A percentile compares a stretch with the other conserved stretches of the same genome.
Conservation (phyloP, 305 asterid genomes). For the Fraxinus sp. region DNA sequence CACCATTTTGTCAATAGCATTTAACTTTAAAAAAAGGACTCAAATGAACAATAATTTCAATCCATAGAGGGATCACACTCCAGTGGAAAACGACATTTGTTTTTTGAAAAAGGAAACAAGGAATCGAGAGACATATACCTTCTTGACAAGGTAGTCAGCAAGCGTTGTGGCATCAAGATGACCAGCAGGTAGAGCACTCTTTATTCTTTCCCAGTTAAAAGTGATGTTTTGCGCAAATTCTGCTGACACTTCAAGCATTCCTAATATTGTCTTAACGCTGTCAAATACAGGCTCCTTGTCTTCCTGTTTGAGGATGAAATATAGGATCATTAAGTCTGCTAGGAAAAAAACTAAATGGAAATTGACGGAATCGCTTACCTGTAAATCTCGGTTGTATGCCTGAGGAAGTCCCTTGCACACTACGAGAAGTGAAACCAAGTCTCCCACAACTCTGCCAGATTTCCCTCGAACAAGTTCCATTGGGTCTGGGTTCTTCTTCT, state of each 20-base stretch:
- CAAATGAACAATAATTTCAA: background rate
- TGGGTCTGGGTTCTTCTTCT: slow-evolving; percentile 98
- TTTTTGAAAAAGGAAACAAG: background rate
- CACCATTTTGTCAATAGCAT: slow-evolving; percentile 6
- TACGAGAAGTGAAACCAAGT: slow-evolving; percentile 88
- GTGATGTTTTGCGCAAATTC: slow-evolving; percentile 85
- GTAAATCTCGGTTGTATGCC: slow-evolving; percentile 94
- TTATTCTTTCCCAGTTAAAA: slow-evolving; percentile 63
- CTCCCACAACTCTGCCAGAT: slow-evolving; percentile 92
- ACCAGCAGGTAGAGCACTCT: slow-evolving; percentile 84
- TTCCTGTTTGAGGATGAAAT: slow-evolving; percentile 50
- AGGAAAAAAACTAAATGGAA: background rate
- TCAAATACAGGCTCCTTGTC: slow-evolving; percentile 97
- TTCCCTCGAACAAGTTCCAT: slow-evolving; percentile 99
- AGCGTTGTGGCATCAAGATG: slow-evolving; percentile 99
- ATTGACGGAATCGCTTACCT: slow-evolving; percentile 44
- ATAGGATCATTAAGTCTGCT: background rate
- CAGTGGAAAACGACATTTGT: background rate
- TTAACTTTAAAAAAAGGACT: background rate
- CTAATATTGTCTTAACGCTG: slow-evolving; percentile 83
- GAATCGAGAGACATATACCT: slow-evolving; percentile 39
- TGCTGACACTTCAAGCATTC: slow-evolving; percentile 95
- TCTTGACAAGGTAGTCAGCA: slow-evolving; percentile 95
- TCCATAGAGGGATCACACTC: background rate
- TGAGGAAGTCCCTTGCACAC: slow-evolving; percentile 99